Percentiles rank a stretch among this genome's conserved stretches.
These are phyloP conservation scores for Aegilops umbellulata DNA, from an alignment of 176 grass and related monocot species.

Conservation along the genomic window DNA sequence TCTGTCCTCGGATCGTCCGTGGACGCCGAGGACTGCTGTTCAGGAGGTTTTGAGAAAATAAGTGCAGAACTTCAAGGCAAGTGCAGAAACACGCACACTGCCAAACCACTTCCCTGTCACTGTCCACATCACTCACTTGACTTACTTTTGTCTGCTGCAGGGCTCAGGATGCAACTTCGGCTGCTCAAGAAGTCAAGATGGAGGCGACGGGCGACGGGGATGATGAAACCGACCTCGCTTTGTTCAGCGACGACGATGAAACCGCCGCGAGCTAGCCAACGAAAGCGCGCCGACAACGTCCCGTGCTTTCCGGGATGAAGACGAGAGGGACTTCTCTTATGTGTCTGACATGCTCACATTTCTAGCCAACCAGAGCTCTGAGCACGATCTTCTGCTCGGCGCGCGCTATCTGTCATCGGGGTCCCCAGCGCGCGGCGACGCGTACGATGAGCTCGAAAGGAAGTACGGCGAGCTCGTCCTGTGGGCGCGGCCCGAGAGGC, in stretches of 20 bases:
- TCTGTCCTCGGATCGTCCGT: constrained; percentile 61
- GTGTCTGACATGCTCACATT: constrained; percentile 47
- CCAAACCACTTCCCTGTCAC: background rate
- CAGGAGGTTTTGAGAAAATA: constrained; percentile 78
- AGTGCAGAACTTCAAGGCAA: constrained; percentile 82
- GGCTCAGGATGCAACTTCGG: constrained; percentile 74
- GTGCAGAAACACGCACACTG: background rate
- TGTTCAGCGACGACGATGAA: constrained; percentile 50
- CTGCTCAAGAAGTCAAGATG: constrained; percentile 71
- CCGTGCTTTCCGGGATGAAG: constrained; percentile 40
- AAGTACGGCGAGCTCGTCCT: constrained; percentile 41
- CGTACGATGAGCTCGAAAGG: constrained; percentile 53
- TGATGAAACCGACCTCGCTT: constrained; percentile 12
- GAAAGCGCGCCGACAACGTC: constrained; percentile 19
- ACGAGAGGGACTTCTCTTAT: constrained; percentile 66
- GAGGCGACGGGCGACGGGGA: constrained; percentile 38
- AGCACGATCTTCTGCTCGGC: constrained; percentile 32
- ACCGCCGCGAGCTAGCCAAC: background rate
- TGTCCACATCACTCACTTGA: background rate
- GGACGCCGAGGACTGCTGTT: constrained; percentile 38
- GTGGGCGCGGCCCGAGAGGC: constrained; percentile 58
- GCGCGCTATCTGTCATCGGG: constrained; percentile 15
- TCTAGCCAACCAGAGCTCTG: constrained; percentile 31
- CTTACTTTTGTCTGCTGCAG: constrained; percentile 39
- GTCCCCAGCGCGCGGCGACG: constrained; percentile 10